Evolutionary conservation across 305 asterid species (phyloP).

Genomic region (Rubia occidens): DNA sequence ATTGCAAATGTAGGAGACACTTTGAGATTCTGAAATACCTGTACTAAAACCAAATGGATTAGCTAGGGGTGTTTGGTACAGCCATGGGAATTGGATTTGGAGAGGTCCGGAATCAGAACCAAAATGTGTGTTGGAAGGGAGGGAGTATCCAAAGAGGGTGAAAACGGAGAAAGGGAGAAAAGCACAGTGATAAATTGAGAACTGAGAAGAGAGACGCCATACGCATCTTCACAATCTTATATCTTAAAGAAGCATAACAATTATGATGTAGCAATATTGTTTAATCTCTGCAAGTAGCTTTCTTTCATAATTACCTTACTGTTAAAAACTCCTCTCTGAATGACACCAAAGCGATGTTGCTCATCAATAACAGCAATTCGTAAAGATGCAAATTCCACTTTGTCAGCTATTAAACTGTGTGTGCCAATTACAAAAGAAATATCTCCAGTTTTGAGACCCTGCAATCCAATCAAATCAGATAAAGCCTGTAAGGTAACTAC

Average conservation of each 20-base stretch:
- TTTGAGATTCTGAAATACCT: neutral
- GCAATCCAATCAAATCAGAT: conserved; percentile 21
- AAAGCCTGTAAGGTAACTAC: conserved; percentile 4
- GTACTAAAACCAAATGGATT: neutral
- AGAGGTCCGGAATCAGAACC: neutral
- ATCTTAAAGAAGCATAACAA: neutral
- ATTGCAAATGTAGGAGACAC: neutral
- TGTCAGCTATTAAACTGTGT: conserved; percentile 81
- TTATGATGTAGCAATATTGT: neutral
- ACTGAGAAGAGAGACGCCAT: neutral
- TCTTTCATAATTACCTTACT: conserved; percentile 49
- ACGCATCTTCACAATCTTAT: neutral
- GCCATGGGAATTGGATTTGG: neutral
- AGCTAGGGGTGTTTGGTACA: neutral
- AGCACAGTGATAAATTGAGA: neutral
- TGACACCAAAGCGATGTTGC: conserved; percentile 95
- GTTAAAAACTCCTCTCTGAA: conserved; percentile 89
- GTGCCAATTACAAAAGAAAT: conserved; percentile 89
- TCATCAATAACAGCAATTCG: conserved; percentile 88
- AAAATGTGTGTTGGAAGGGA: neutral
- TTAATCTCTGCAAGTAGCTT: neutral
- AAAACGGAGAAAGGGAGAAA: neutral
- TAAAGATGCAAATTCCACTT: conserved; percentile 71
- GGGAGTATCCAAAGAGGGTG: neutral
- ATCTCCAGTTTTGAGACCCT: conserved; percentile 83